Conservation (phyloP, 2,329 filamentous ascomycete species). For the Pseudocercospora vitis region DNA sequence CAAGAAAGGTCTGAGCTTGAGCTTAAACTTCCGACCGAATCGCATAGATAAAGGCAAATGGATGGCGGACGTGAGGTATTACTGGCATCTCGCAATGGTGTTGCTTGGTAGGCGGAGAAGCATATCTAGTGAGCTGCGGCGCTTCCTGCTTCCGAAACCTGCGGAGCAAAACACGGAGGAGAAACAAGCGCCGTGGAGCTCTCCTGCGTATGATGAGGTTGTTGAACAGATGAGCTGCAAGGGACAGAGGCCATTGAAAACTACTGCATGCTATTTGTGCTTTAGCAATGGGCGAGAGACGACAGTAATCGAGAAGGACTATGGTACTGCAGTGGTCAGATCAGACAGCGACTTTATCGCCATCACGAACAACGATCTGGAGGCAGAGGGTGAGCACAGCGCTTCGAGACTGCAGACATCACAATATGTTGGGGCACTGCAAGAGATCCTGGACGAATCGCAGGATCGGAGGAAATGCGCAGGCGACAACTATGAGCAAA, state of each 20-base stretch:
- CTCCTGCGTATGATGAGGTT: constrained; percentile 33
- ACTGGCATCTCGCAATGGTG: constrained; percentile 53
- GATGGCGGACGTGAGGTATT: constrained; percentile 44
- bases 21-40: constrained; percentile 53
- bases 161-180: constrained; percentile 4
- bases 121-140: constrained; percentile 54
- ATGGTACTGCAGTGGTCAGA: constrained; percentile 46
- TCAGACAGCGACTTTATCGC: constrained; percentile 54
- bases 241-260: constrained; percentile 36
- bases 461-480: constrained; percentile 37
- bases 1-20: constrained; percentile 48
- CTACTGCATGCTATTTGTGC: constrained; percentile 59
- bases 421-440: constrained; percentile 17
- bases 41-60: constrained; percentile 44
- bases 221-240: constrained; percentile 33
- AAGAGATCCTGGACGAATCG: constrained; percentile 39
- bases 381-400: constrained; percentile 27
- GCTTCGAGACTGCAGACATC: constrained; percentile 6
- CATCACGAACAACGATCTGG: constrained; percentile 57
- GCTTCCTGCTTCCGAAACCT: constrained; percentile 41
- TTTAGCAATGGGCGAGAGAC: constrained; percentile 53
- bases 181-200: constrained; percentile 1
- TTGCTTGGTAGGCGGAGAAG: constrained; percentile 56
- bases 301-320: constrained; percentile 58
- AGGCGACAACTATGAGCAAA: constrained; percentile 33